phyloP scores from a whole-genome alignment of 2,329 filamentous ascomycete species.

The Sporothrix protearum region DNA sequence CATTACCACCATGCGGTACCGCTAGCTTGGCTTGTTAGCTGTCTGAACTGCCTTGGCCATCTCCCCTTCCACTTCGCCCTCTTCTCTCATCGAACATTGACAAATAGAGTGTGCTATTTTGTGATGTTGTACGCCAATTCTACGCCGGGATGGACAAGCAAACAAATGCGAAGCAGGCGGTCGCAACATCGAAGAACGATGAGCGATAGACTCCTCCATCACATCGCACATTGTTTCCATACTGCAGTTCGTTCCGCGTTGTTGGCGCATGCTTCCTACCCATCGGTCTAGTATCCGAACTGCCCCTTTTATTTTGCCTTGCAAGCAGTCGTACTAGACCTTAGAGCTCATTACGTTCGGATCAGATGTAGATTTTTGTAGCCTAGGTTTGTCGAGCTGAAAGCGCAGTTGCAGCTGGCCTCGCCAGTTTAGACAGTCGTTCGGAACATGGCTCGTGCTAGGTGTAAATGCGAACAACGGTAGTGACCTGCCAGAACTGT shows the following conservation, averaged over 20 bases:
- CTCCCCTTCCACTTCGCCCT: background rate
- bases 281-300: background rate
- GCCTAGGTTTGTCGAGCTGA: background rate
- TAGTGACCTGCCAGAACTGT: background rate
- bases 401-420: background rate
- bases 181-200: background rate
- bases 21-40: background rate
- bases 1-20: background rate
- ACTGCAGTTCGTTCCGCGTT: background rate
- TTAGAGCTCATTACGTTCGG: background rate
- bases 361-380: background rate
- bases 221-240: background rate
- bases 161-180: background rate
- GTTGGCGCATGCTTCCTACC: background rate
- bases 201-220: background rate
- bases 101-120: background rate
- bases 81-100: background rate
- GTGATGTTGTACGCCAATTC: no score
- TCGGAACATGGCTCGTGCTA: background rate
- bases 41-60: background rate
- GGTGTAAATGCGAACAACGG: background rate
- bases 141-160: no score
- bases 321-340: background rate
- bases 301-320: slow-evolving; percentile 2
- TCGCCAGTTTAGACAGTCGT: background rate